Percentiles rank a stretch among this genome's conserved stretches.
Evolutionary conservation across 495 filamentous ascomycete genomes (phyloP).

Genomic region (Monascus purpureus): DNA sequence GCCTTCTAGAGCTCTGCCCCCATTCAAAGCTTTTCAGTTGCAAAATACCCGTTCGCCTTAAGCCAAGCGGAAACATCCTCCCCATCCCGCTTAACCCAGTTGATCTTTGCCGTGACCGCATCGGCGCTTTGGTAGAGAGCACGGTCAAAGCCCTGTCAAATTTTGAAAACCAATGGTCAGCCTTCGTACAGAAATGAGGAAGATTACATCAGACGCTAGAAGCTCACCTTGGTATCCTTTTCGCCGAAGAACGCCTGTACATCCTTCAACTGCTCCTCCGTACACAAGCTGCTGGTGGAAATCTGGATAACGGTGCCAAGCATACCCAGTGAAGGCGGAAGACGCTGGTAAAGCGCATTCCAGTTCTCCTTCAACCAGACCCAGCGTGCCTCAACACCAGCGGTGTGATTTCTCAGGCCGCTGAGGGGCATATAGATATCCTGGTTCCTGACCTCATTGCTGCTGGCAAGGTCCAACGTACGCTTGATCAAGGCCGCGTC

Average conservation of each 20-base stretch:
- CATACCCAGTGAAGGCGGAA: constrained; percentile 70
- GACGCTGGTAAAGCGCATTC: constrained; percentile 60
- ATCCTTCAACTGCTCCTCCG: constrained; percentile 54
- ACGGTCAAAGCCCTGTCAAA: constrained; percentile 39
- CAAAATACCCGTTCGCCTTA: constrained; percentile 40
- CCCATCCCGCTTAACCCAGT: constrained; percentile 48
- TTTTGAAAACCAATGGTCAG: constrained; percentile 6
- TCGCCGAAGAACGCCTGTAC: constrained; percentile 69
- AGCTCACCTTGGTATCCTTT: constrained; percentile 59
- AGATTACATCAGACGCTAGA: background rate
- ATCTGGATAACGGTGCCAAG: constrained; percentile 74
- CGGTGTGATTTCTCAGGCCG: constrained; percentile 61
- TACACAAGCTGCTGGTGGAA: constrained; percentile 70
- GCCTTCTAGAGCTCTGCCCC: too few species aligned
- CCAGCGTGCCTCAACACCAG: constrained; percentile 73
- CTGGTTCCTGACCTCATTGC: constrained; percentile 83
- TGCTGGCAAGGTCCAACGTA: constrained; percentile 60
- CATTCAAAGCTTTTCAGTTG: constrained; percentile 26
- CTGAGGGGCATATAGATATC: constrained; percentile 84
- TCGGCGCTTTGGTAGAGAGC: constrained; percentile 48
- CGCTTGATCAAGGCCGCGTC: constrained; percentile 65
- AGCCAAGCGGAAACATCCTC: constrained; percentile 49
- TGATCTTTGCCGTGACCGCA: constrained; percentile 43
- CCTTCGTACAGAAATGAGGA: background rate
- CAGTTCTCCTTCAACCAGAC: constrained; percentile 77